Evolutionary conservation across 192 early-diverging fungal genomes (phyloP), one percentile per base, ranked within the genome.

Genomic region (Backusella sp.): DNA sequence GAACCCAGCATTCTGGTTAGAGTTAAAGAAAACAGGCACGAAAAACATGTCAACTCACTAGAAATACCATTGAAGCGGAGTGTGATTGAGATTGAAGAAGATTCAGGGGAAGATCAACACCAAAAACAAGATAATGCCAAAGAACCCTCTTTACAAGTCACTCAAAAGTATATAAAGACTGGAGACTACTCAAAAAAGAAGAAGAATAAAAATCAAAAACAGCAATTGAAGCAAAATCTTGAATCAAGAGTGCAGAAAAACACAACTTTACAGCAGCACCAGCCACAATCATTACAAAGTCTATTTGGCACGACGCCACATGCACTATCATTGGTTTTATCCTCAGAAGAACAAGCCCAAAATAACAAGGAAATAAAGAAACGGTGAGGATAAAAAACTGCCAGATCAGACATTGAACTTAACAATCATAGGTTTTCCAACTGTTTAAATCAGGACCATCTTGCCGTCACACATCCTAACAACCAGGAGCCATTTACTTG

Each of bases 151-250:
- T 44, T 44, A 28, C 86, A 88, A 75, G 82, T 81, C 11, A 87
- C 85, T 2, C 71, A 84, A 19, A 81, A 82, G 62, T 90, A 90
- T 39, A 80, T 82, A 53, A 90, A 90, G 41, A 90, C 85, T 15
- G 88, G 88, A 59, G 84, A 85, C 39, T 90, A 90, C 34, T 88
- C 88, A 4, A 90, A 90, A 70, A 89, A 89, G 52, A 53, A 89
- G 52, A 53, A 21, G n/a, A 53, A 53, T 21, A 53, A 53, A 21
- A 19, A 9, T 21, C 19, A 23, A 8, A 19, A 19, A 21, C 52
- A 21, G 52, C 21, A 44, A 44, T 44, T 44, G 15, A 15, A 14
- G 15, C 42, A 44, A 44, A 44, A 44, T 14, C 42, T 44, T 11
- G 42, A 44, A 44, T 44, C 19, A 53, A 53, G 52, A 8, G 21